These are phyloP conservation scores for Hypoxylon trugodes DNA, from an alignment of 495 filamentous ascomycete genomes.

Conservation along the genomic window DNA sequence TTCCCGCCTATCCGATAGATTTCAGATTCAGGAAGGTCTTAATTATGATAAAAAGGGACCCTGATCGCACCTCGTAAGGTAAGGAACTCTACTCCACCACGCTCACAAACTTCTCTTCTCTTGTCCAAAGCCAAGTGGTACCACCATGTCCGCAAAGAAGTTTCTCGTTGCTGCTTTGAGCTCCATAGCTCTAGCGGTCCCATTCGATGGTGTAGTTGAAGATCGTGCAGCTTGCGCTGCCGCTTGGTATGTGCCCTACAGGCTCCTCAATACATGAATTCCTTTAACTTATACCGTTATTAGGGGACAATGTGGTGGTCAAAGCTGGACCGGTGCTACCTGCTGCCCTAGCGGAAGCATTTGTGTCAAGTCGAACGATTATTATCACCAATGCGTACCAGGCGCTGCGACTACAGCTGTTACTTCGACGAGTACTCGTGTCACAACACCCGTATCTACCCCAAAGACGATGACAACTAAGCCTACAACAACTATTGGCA, in stretches of 20 bases:
- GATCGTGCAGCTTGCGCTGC: constrained; percentile 50
- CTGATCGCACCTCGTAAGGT: not conserved
- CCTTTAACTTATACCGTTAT: constrained; percentile 1
- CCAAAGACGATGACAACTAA: not conserved
- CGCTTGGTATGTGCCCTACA: constrained; percentile 44
- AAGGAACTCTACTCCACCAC: constrained; percentile 4
- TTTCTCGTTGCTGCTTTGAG: constrained; percentile 43
- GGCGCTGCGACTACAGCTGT: constrained; percentile 31
- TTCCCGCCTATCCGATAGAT: constrained; percentile 37
- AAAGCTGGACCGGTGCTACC: constrained; percentile 55
- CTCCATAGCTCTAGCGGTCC: constrained; percentile 49
- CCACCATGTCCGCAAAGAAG: constrained; percentile 40
- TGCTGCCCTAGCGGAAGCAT: constrained; percentile 54
- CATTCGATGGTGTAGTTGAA: constrained; percentile 44
- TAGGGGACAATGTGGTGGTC: constrained; percentile 62
- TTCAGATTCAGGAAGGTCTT: not conserved
- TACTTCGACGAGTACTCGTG: not conserved
- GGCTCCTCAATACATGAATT: not conserved
- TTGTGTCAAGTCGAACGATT: constrained; percentile 55
- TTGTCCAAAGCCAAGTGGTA: constrained; percentile 4
- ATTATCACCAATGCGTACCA: constrained; percentile 61
- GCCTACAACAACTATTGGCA: constrained; percentile 19
- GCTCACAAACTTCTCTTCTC: not conserved
- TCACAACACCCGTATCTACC: constrained; percentile 5
- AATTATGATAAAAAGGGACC: constrained; percentile 24